Evolutionary conservation across 805 yeast species (phyloP), one percentile per base, ranked within the genome.

Genomic region (Metschnikowia noctiluminum): DNA sequence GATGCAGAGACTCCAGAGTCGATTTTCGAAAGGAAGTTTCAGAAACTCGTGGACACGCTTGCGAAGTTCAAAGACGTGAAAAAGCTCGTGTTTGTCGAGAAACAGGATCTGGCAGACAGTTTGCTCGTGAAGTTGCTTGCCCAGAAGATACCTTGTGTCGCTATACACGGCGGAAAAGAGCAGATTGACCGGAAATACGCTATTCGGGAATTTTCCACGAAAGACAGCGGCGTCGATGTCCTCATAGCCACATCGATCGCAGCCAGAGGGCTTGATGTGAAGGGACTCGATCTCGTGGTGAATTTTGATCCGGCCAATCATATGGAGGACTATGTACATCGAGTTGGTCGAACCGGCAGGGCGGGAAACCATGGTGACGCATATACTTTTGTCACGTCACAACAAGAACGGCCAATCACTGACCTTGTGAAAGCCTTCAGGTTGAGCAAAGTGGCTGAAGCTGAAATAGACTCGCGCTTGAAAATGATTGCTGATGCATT

Each of bases 291-390:
- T 49, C 64, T 91, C 39, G 98, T 94, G 2, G 72, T 94, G 7
- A 87, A 94, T 54, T 68, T 61, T 52, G 79, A 74, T n/a, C 72
- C 89, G 1, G 50, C 68, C 60, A 30, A 73, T 70, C 21, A 63
- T 64, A 77, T 90, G 76, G 98, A 96, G 53, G 98, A 94, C 63
- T 94, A 94, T 61, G 92, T 94, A 11, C 99, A 94, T 68, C 78
- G 98, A 8, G 96, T 91, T 0, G 99, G 99, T 0, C 74, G 99
- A 49, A 94, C 99, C 0, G 99, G 97, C 0, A 75, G 99, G 51
- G 98, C 97, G 1, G 94, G 94, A 0, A 76, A 77, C 34, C 69
- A 67, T 3, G 99, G 99, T 6, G 55, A 55, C 31, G 60, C 60
- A 1, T 55, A 39, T 4, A 87, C 97, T 0, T 79, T 92, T 54